Evolutionary conservation across 2,329 filamentous ascomycete species (phyloP).

Genomic region (Verticillium dahliae): DNA sequence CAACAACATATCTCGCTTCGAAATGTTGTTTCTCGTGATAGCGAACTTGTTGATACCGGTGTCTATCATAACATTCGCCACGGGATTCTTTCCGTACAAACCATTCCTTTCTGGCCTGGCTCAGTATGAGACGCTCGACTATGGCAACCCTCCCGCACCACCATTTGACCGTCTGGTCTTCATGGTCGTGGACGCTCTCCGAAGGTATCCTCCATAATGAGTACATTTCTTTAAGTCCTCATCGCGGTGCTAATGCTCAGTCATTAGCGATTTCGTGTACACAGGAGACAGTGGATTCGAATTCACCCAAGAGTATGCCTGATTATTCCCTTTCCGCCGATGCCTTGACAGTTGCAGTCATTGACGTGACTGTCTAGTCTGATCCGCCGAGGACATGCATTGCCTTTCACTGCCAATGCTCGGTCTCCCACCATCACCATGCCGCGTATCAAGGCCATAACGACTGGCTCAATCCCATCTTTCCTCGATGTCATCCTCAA

Average conservation of each 20-base stretch:
- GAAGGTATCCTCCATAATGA: conserved; percentile 52
- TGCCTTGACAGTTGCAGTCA: neutral
- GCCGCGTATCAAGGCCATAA: conserved; percentile 95
- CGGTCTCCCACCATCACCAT: conserved; percentile 97
- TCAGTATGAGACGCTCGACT: conserved; percentile 50
- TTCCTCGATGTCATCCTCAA: conserved; percentile 97
- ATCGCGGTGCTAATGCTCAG: neutral
- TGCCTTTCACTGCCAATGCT: conserved; percentile 93
- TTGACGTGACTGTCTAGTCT: conserved; percentile 47
- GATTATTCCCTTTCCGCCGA: neutral
- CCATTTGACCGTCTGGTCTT: conserved; percentile 89
- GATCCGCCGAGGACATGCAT: conserved; percentile 73
- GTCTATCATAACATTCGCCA: conserved; percentile 71
- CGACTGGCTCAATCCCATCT: conserved; percentile 94
- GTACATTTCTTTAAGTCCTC: neutral
- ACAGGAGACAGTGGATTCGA: conserved; percentile 71
- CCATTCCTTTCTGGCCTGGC: conserved; percentile 84
- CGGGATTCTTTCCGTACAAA: conserved; percentile 97
- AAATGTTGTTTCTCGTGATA: conserved; percentile 40
- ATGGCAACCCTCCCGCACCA: conserved; percentile 52
- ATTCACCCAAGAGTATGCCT: conserved; percentile 73
- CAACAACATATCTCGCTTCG: conserved; percentile 4
- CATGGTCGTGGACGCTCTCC: conserved; percentile 94
- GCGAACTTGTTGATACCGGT: conserved; percentile 75
- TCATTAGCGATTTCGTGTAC: conserved; percentile 85